phyloP scores from a whole-genome alignment of 306 rosid genomes.

The Lathyrus aphaca region DNA sequence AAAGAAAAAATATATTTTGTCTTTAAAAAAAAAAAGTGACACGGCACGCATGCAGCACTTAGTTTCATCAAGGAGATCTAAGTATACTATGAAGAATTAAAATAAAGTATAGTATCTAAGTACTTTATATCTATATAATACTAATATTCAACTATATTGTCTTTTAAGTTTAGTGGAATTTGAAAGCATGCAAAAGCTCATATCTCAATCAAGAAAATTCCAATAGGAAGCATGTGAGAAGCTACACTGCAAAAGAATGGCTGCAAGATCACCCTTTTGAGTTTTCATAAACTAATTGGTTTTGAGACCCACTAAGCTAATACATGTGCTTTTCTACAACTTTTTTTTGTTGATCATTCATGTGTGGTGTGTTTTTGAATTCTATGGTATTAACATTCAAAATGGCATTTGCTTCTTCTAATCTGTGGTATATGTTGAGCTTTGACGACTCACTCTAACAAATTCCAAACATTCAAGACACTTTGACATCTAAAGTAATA shows the following conservation, averaged over 20 bases:
- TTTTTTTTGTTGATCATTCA: conserved; percentile 1
- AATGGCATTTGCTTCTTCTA: conserved; percentile 24
- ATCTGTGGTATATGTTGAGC: neutral
- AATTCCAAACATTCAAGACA: neutral
- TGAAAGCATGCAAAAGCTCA: neutral
- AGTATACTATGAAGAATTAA: no score
- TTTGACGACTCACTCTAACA: conserved; percentile 18
- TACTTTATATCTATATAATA: neutral
- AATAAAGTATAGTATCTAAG: neutral
- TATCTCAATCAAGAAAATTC: conserved; percentile 4
- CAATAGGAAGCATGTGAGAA: conserved; percentile 26
- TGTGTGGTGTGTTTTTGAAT: neutral
- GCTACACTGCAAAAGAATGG: conserved; percentile 1
- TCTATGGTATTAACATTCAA: conserved; percentile 14
- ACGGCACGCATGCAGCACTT: no score
- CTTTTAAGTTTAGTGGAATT: neutral
- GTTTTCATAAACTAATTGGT: neutral
- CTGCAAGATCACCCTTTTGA: neutral
- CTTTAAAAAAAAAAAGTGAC: no score
- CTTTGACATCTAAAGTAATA: neutral
- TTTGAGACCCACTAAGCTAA: neutral
- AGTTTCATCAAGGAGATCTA: no score
- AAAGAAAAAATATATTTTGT: no score
- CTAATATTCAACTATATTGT: neutral
- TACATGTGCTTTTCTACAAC: neutral